Conservation (phyloP, 2,329 filamentous ascomycete species). For the Penicillium sp. region DNA sequence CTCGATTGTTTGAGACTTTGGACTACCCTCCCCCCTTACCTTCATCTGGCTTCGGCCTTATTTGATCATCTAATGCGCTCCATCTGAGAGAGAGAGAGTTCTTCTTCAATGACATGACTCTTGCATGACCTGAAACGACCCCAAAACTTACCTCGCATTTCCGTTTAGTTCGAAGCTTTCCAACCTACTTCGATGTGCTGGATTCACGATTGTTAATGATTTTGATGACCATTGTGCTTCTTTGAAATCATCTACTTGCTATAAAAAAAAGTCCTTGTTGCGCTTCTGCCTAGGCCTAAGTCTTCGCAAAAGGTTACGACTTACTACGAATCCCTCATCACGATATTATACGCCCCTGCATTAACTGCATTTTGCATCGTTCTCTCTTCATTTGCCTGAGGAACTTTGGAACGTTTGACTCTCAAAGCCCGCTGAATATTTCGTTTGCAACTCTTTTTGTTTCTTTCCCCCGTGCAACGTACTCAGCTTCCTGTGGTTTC, state of each 20-base stretch:
- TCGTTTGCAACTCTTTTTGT: slow-evolving; percentile 3
- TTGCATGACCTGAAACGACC: slow-evolving; percentile 14
- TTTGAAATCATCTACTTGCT: slow-evolving; percentile 19
- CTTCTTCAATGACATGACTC: slow-evolving; percentile 2
- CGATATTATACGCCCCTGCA: slow-evolving; percentile 28
- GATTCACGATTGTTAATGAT: slow-evolving; percentile 38
- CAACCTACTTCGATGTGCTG: slow-evolving; percentile 4
- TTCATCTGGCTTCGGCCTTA: slow-evolving; percentile 22
- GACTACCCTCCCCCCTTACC: slow-evolving; percentile 33
- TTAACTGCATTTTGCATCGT: slow-evolving; percentile 24
- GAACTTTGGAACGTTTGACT: not conserved
- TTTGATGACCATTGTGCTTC: slow-evolving; percentile 20
- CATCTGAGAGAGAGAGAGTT: slow-evolving; percentile 22
- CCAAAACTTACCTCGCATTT: slow-evolving; percentile 1
- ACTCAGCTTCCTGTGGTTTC: not conserved
- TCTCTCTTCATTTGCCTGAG: not conserved
- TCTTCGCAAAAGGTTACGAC: slow-evolving; percentile 33
- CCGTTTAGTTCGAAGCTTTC: slow-evolving; percentile 10
- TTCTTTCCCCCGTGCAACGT: slow-evolving; percentile 11
- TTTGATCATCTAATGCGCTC: slow-evolving; percentile 17
- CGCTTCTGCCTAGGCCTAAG: slow-evolving; percentile 18
- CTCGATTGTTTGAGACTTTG: slow-evolving; percentile 12
- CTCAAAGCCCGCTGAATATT: not conserved
- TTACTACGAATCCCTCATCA: slow-evolving; percentile 27
- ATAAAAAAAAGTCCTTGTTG: slow-evolving; percentile 13